phyloP scores from a whole-genome alignment of 768 basidiomycete species.

The Tylopilus cervinicoccineus region DNA sequence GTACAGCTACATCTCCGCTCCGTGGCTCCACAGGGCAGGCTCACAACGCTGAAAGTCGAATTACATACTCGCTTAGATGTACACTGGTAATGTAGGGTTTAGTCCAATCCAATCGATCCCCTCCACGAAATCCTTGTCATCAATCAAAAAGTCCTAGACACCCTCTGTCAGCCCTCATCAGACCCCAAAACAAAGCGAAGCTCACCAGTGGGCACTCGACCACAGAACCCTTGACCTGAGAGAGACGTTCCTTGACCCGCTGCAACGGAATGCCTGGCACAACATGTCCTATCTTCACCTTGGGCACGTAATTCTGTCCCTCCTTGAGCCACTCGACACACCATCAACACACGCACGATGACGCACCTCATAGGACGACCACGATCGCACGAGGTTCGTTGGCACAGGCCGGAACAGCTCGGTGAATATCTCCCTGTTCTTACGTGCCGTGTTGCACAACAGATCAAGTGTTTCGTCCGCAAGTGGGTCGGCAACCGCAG shows the following conservation, averaged over 20 bases:
- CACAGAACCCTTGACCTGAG: slow-evolving; percentile 63
- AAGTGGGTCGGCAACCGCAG: slow-evolving; percentile 74
- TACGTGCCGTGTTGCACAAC: slow-evolving; percentile 67
- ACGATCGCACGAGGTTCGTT: slow-evolving; percentile 73
- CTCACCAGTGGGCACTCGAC: slow-evolving; percentile 74
- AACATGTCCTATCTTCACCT: slow-evolving; percentile 79
- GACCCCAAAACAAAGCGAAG: background rate
- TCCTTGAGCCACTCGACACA: slow-evolving; percentile 5
- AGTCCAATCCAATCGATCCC: slow-evolving; percentile 71
- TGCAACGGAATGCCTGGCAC: slow-evolving; percentile 60
- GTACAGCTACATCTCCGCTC: slow-evolving; percentile 28
- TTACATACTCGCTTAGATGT: slow-evolving; percentile 43
- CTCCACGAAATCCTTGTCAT: slow-evolving; percentile 66
- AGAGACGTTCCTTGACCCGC: slow-evolving; percentile 73
- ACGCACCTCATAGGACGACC: slow-evolving; percentile 72
- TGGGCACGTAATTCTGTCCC: slow-evolving; percentile 66
- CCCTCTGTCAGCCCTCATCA: slow-evolving; percentile 6
- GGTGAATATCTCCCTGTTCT: slow-evolving; percentile 82
- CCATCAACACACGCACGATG: slow-evolving; percentile 18
- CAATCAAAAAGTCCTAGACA: slow-evolving; percentile 77
- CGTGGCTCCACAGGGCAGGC: background rate
- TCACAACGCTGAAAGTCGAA: slow-evolving; percentile 1
- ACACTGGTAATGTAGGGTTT: slow-evolving; percentile 77
- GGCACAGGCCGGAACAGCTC: slow-evolving; percentile 87
- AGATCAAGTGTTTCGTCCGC: slow-evolving; percentile 53